Percentiles rank a stretch among this genome's conserved stretches.
phyloP scores from a whole-genome alignment of 345 rosid species.

The Psidium friedrichsthalianum region DNA sequence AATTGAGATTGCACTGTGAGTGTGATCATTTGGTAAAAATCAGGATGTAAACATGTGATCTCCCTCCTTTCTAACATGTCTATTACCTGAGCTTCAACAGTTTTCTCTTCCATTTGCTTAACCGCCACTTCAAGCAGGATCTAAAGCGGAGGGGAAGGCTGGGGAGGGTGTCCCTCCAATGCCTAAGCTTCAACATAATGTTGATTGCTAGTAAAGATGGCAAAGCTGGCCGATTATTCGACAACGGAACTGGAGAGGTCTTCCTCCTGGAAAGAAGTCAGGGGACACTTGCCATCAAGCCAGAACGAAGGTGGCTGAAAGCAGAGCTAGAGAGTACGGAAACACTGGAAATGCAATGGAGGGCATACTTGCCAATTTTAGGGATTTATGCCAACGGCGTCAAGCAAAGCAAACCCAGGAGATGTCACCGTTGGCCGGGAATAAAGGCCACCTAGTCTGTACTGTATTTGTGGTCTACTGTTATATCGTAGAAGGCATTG shows the following conservation, averaged over 20 bases:
- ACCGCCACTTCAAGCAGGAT: background rate
- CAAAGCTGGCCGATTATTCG: background rate
- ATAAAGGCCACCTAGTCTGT: background rate
- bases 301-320: background rate
- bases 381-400: background rate
- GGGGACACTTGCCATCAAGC: background rate
- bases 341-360: background rate
- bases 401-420: background rate
- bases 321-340: background rate
- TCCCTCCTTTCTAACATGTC: too few relatives aligned
- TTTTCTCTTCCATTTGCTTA: background rate
- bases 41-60: too few relatives aligned
- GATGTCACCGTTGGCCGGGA: background rate
- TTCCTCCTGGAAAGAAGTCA: background rate
- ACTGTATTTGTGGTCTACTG: background rate
- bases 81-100: background rate
- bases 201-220: background rate
- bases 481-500: too few relatives aligned
- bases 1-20: background rate
- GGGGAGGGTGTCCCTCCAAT: background rate
- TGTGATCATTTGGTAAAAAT: too few relatives aligned
- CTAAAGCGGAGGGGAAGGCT: fast-evolving
- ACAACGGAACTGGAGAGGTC: background rate
- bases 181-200: background rate
- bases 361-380: background rate